phyloP scores from a whole-genome alignment of 495 filamentous ascomycete species.

The Hypoxylon intermedium region DNA sequence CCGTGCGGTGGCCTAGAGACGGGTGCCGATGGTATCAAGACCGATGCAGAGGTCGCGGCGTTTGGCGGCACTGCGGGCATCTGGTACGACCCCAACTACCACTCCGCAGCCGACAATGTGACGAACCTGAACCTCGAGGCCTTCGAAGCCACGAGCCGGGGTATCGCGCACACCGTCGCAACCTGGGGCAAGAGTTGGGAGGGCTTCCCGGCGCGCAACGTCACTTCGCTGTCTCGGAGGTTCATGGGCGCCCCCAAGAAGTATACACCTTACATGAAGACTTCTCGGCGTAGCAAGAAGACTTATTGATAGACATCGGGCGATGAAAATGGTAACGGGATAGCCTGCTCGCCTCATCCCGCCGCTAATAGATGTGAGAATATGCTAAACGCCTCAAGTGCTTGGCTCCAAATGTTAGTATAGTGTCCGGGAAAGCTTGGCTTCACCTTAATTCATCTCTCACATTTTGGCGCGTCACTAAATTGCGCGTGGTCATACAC shows the following conservation, averaged over 20 bases:
- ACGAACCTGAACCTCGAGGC: conserved; percentile 66
- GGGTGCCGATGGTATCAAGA: conserved; percentile 73
- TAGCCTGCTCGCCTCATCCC: no score
- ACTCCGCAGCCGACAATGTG: conserved; percentile 63
- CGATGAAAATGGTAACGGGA: no score
- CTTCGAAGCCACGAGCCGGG: conserved; percentile 66
- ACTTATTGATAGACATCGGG: conserved; percentile 1
- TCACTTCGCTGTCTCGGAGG: conserved; percentile 21
- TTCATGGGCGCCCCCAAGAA: background rate
- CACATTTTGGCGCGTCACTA: no score
- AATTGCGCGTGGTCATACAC: no score
- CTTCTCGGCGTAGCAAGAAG: conserved; percentile 19
- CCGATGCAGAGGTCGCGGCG: conserved; percentile 58
- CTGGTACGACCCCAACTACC: conserved; percentile 69
- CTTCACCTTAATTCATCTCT: background rate
- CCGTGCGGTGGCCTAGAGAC: conserved; percentile 72
- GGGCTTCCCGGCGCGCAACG: conserved; percentile 41
- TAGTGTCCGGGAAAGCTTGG: background rate
- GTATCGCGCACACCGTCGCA: conserved; percentile 68
- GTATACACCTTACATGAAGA: conserved; percentile 12
- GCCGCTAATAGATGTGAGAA: no score
- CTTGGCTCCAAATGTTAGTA: no score
- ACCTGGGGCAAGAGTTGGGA: conserved; percentile 63
- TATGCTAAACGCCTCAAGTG: no score
- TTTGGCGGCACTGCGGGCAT: conserved; percentile 69